A percentile compares a stretch with the other conserved stretches of the same genome.
These are phyloP conservation scores for Malassezia psittaci DNA, from an alignment of 1,284 basidiomycete species.

Conservation along the genomic window DNA sequence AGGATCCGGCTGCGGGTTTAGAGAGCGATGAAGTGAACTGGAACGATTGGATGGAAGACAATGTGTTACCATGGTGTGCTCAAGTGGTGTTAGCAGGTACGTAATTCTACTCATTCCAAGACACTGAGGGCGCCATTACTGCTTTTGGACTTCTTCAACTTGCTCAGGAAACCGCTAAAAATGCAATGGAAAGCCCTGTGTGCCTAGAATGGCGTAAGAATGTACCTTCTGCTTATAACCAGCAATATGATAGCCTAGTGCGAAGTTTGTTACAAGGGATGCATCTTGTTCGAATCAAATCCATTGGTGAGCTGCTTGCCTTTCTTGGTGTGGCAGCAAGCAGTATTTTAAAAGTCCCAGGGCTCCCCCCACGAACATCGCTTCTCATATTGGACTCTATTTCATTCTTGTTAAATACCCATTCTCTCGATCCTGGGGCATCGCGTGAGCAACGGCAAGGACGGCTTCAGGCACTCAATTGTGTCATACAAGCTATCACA, in stretches of 20 bases:
- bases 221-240: neutral
- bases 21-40: neutral
- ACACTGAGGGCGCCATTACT: conserved; percentile 12
- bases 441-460: conserved; percentile 10
- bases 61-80: conserved; percentile 15
- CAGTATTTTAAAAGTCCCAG: conserved; percentile 8
- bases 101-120: neutral
- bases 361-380: conserved; percentile 15
- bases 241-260: neutral
- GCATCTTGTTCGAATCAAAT: conserved; percentile 6
- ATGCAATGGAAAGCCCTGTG: neutral
- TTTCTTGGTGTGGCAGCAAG: conserved; percentile 9
- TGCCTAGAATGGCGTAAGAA: neutral
- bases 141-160: neutral
- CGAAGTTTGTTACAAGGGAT: conserved; percentile 8
- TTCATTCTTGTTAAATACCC: conserved; percentile 6
- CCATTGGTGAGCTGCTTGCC: conserved; percentile 9
- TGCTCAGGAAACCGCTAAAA: neutral
- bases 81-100: conserved; percentile 12
- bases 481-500: conserved; percentile 6
- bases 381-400: conserved; percentile 13
- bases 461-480: conserved; percentile 2
- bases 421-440: conserved; percentile 1
- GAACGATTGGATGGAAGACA: neutral
- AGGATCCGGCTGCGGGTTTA: neutral